Evolutionary conservation across 345 rosid genomes (phyloP), one percentile per base, ranked within the genome.

Genomic region (Arabis hirsuta): DNA sequence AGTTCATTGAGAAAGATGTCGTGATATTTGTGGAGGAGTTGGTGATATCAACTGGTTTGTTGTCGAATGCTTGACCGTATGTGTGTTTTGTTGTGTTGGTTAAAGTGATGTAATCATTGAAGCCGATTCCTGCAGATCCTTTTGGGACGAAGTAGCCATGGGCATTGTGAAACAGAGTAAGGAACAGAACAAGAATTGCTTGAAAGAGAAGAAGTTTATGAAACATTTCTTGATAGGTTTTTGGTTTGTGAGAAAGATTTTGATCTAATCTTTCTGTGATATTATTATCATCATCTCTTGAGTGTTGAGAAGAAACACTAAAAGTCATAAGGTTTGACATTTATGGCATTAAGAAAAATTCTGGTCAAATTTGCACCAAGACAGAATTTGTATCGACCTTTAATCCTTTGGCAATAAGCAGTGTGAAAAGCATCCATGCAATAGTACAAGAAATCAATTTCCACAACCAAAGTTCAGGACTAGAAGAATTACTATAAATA

Each of bases 1-100:
- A 88, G 55, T 84, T 74, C 60, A 89, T 16, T 3, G 90, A 80
- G 81, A 88, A 88, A 53, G 87, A 73, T 73, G 68, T 20, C 55
- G 61, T 79, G 55, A 69, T 65, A 46, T 67, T 61, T 20, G 80
- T 5, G 0, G 81, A n/a, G 12, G 87, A 76, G 68, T 73, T 82
- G 73, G 82, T 85, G 84, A 90, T 65, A 5, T 12, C 1, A 8
- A 79, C 12, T 0, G 62, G 78, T 5, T 60, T 22, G 9, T 73
- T 81, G 47, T 80, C 81, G 54, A 90, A 90, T 61, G 86, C 87
- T 53, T 84, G 89, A 11, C 87, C 85, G 2, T 9, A 26, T 43
- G 39, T 1, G 65, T 62, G 80, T 7, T 1, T 36, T 12, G 77
- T 81, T 13, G 63, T 48, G 42, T 90, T 84, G 48, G 88, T 84